Conservation (phyloP, 306 rosid genomes). For the Bauhinia variegata region DNA sequence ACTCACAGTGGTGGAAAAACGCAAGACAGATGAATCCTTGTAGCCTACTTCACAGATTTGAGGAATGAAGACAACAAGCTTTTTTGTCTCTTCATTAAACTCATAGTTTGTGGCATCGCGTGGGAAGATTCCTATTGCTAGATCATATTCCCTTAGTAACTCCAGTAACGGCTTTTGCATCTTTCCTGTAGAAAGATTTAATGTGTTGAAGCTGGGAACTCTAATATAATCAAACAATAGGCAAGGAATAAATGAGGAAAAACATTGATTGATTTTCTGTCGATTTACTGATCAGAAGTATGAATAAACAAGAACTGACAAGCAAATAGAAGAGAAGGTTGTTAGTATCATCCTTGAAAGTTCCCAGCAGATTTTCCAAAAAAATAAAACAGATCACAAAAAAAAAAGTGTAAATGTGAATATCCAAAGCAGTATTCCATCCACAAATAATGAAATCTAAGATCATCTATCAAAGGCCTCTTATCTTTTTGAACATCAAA, state of each 20-base stretch:
- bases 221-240: neutral
- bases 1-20: constrained; percentile 69
- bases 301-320: neutral
- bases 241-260: neutral
- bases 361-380: neutral
- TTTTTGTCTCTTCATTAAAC: constrained; percentile 76
- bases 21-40: constrained; percentile 81
- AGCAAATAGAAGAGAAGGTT: constrained; percentile 5
- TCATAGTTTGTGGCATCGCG: constrained; percentile 95
- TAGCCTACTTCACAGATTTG: constrained; percentile 79
- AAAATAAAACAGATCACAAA: too few relatives aligned
- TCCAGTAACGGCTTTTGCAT: constrained; percentile 89
- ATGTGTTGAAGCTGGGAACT: neutral
- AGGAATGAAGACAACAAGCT: constrained; percentile 77
- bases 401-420: too few relatives aligned
- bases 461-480: neutral
- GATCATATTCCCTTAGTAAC: constrained; percentile 80
- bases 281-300: constrained; percentile 2
- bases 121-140: constrained; percentile 83
- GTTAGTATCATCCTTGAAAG: constrained; percentile 3
- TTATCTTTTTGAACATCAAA: neutral
- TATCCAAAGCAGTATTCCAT: too few relatives aligned
- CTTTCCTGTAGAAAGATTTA: constrained; percentile 57
- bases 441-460: neutral
- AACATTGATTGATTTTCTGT: neutral